Percentiles rank a stretch among this genome's conserved stretches.
Conservation (phyloP, 2,329 filamentous ascomycete species). For the Dactylellina leptospora region DNA sequence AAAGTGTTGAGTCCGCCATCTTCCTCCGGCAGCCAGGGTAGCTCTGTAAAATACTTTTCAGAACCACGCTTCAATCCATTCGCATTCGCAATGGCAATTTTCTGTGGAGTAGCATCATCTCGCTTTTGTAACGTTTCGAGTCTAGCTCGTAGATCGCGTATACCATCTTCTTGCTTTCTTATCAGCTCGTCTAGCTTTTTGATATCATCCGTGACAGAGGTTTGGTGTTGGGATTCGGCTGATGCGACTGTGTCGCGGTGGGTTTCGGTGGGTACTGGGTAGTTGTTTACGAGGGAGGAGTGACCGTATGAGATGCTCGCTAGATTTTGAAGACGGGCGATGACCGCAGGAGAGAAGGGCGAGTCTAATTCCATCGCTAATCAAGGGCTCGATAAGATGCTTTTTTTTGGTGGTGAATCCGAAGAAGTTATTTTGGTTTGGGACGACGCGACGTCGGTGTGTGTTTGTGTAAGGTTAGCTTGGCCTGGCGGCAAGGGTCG, state of each 20-base stretch:
- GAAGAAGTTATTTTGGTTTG: too few relatives aligned
- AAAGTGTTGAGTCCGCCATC: slow-evolving; percentile 41
- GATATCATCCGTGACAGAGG: slow-evolving; percentile 33
- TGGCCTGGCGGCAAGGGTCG: too few relatives aligned
- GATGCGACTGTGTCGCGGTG: slow-evolving; percentile 37
- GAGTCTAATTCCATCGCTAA: slow-evolving; percentile 32
- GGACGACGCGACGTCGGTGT: too few relatives aligned
- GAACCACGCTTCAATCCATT: slow-evolving; percentile 39
- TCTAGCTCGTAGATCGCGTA: slow-evolving; percentile 16
- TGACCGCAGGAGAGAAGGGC: slow-evolving; percentile 27
- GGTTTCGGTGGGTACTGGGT: slow-evolving; percentile 27
- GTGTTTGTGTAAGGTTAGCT: too few relatives aligned
- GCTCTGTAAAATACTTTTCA: slow-evolving; percentile 23
- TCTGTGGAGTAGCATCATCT: slow-evolving; percentile 37
- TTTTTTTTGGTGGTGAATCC: too few relatives aligned
- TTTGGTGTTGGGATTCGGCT: slow-evolving; percentile 33
- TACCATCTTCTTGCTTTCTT: slow-evolving; percentile 37
- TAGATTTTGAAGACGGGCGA: slow-evolving; percentile 38
- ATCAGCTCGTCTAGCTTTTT: slow-evolving; percentile 37
- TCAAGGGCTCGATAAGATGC: too few relatives aligned
- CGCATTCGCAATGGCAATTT: slow-evolving; percentile 20
- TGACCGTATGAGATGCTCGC: slow-evolving; percentile 22
- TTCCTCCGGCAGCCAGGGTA: slow-evolving; percentile 46
- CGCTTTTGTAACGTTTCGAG: slow-evolving; percentile 22
- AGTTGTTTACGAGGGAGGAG: slow-evolving; percentile 35